These are phyloP conservation scores for Alternaria rosae DNA, from an alignment of 2,329 filamentous ascomycete species.

Conservation along the genomic window DNA sequence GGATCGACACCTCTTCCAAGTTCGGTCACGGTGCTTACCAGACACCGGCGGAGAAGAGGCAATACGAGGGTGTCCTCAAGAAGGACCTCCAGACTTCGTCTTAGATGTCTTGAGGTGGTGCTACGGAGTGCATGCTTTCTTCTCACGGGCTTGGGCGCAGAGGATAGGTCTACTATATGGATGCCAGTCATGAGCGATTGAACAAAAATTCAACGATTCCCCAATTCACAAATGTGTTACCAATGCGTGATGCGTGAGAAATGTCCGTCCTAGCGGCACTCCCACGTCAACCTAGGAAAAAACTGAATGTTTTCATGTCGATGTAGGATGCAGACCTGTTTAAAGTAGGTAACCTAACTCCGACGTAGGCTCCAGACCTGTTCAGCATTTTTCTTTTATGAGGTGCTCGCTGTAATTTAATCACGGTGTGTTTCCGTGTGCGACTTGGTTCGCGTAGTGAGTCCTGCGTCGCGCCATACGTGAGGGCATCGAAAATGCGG, in stretches of 20 bases:
- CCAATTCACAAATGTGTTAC: constrained; percentile 34
- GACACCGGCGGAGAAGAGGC: constrained; percentile 96
- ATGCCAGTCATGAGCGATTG: constrained; percentile 43
- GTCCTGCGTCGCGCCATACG: neutral
- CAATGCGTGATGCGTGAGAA: neutral
- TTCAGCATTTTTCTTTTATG: neutral
- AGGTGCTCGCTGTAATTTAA: neutral
- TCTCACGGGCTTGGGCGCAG: constrained; percentile 47
- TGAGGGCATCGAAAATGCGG: neutral
- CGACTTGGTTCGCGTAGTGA: neutral
- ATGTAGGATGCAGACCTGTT: too few species aligned
- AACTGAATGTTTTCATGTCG: too few species aligned
- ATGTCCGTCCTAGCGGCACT: neutral
- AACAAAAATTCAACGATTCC: constrained; percentile 51
- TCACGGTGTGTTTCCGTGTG: neutral
- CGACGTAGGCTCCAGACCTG: neutral
- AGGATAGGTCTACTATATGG: constrained; percentile 45
- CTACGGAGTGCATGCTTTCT: constrained; percentile 42
- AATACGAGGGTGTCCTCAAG: constrained; percentile 98
- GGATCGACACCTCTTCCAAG: constrained; percentile 99
- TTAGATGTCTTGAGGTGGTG: constrained; percentile 51
- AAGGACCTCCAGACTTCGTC: constrained; percentile 78
- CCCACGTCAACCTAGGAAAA: neutral
- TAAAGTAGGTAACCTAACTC: neutral
- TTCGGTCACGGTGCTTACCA: constrained; percentile 99